These are phyloP conservation scores for Pythium apleroticum DNA, from an alignment of 352 stramenopile species.

Conservation along the genomic window DNA sequence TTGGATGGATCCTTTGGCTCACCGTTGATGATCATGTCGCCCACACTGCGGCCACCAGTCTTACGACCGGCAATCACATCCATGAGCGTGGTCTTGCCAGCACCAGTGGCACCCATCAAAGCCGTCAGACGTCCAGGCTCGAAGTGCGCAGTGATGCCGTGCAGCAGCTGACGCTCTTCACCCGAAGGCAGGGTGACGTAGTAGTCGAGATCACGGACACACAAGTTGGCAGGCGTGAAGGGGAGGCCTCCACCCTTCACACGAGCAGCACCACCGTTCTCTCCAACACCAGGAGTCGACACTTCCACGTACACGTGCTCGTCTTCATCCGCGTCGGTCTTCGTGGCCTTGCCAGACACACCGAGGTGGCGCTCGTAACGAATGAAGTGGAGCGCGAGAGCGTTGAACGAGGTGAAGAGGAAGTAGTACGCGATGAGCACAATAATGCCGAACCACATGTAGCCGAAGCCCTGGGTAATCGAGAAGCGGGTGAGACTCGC, in stretches of 20 bases:
- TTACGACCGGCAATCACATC: slow-evolving; percentile 77
- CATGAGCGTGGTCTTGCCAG: slow-evolving; percentile 66
- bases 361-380: slow-evolving; percentile 52
- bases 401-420: slow-evolving; percentile 50
- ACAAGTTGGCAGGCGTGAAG: slow-evolving; percentile 43
- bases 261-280: not conserved
- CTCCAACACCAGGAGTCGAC: slow-evolving; percentile 23
- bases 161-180: slow-evolving; percentile 46
- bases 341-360: slow-evolving; percentile 35
- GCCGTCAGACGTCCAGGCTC: slow-evolving; percentile 65
- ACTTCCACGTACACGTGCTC: slow-evolving; percentile 44
- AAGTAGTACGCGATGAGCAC: slow-evolving; percentile 56
- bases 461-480: slow-evolving; percentile 38
- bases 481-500: slow-evolving; percentile 27
- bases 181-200: slow-evolving; percentile 51
- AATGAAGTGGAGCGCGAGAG: slow-evolving; percentile 47
- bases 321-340: slow-evolving; percentile 30
- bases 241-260: slow-evolving; percentile 32
- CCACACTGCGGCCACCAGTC: slow-evolving; percentile 66
- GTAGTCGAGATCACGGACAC: slow-evolving; percentile 49
- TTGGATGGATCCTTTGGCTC: slow-evolving; percentile 67
- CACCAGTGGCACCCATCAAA: slow-evolving; percentile 70
- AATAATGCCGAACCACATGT: slow-evolving; percentile 48
- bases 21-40: slow-evolving; percentile 91
- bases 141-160: slow-evolving; percentile 49